These are phyloP conservation scores for Sonneratia alba DNA, from an alignment of 345 rosid species.

Conservation along the genomic window DNA sequence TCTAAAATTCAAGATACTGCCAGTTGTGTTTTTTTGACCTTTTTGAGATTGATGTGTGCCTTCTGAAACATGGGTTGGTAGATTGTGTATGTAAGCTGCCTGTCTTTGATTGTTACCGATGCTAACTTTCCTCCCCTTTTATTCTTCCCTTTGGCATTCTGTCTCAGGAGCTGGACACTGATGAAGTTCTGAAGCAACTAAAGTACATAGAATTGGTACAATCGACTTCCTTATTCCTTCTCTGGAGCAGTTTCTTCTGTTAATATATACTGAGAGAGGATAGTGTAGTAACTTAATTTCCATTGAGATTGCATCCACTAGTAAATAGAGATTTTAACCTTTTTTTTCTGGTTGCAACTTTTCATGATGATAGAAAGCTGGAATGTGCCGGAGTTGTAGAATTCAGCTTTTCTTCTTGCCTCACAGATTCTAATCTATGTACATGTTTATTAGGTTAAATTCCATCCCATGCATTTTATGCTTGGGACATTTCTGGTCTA, in stretches of 20 bases:
- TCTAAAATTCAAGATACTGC: neutral
- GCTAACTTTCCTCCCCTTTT: constrained; percentile 10
- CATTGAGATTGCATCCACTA: too few species aligned
- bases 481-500: constrained; percentile 3
- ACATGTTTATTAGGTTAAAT: neutral
- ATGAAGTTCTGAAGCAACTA: constrained; percentile 62
- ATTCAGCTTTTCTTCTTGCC: neutral
- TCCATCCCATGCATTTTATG: constrained; percentile 2
- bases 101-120: neutral
- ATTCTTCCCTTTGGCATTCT: constrained; percentile 3
- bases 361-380: neutral
- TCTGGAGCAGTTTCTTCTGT: neutral
- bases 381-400: neutral
- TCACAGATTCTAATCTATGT: neutral
- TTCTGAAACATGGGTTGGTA: neutral
- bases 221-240: neutral
- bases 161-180: constrained; percentile 76
- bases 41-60: neutral
- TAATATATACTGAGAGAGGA: neutral
- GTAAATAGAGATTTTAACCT: too few species aligned
- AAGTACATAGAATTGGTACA: constrained; percentile 67
- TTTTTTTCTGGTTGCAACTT: too few species aligned
- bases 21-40: neutral
- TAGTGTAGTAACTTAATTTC: neutral
- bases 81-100: neutral